Base-by-base conservation (phyloP, 2,329 filamentous ascomycete genomes). In the Arachnomyces sp. region DNA sequence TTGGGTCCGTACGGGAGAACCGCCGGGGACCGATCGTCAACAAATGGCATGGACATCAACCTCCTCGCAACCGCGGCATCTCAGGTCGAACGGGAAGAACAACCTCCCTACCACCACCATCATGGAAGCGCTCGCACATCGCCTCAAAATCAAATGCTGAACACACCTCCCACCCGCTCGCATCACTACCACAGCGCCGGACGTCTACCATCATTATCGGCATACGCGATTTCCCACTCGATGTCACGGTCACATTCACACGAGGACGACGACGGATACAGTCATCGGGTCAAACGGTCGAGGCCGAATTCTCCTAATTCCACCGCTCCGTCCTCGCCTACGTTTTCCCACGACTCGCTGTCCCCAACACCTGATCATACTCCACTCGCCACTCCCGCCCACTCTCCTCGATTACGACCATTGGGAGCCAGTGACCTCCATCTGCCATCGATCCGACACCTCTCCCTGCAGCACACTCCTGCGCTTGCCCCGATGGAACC, bases 311-410 rank as follows among this genome's bases (percentile, higher is more conserved):
- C 90, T 28, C 92, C 90, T 39, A 87, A 93, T 66, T 95, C 89
- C 7, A 96, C 90, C 2, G 90, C 90, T 35, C 92, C 92, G 14
- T 94, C 90, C 17, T 96, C 90, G 25, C 90, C 90, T 17, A 95
- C 89, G 3, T 95, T 95, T 63, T 95, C 90, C 2, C 88, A 95
- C 66, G 88, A 95, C 64, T 95, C 90, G 8, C 76, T 90, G 34
- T 96, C 90, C 7, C 92, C 90, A 3, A 98, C 90, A 2, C 92
- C 90, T 8, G 90, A 96, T 57, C 89, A 95, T 70, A 96, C 92
- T n/a, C 90, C 90, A n/a, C 80, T 96, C 41, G 90, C 89, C 18
- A 98, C 90, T 4, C 90, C 90, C 3, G 90, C 89, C 32, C 92
- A 96, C 65, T 95, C 89, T 13, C 92, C 92, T 38, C 86, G 92